Conservation (phyloP, 306 rosid species). For the Dryas alaskensis region DNA sequence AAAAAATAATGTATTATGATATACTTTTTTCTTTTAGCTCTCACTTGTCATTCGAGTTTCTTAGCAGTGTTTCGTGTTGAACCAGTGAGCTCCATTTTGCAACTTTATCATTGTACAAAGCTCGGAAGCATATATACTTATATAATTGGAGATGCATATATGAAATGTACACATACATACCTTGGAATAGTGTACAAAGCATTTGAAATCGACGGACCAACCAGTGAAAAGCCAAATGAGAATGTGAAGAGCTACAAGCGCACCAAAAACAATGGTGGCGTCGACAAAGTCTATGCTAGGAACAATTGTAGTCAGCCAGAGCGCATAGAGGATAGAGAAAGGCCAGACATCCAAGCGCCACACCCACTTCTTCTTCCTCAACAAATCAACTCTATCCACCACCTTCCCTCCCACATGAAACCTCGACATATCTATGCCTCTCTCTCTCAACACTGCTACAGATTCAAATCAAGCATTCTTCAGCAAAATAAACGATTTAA, state of each 20-base stretch:
- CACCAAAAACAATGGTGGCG: constrained; percentile 68
- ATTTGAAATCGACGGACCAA: constrained; percentile 95
- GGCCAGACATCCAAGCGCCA: constrained; percentile 91
- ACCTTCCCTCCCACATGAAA: constrained; percentile 91
- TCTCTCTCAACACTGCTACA: constrained; percentile 7
- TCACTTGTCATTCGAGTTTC: no score
- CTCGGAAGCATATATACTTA: neutral
- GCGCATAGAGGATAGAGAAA: constrained; percentile 50
- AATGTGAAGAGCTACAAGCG: constrained; percentile 60
- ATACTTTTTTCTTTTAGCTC: no score
- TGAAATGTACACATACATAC: constrained; percentile 23
- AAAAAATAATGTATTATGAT: no score
- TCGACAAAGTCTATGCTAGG: constrained; percentile 77
- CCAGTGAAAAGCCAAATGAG: constrained; percentile 79
- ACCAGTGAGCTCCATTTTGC: neutral
- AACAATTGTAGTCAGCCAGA: constrained; percentile 53
- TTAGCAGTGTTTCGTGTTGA: no score
- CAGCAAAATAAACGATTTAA: constrained; percentile 6
- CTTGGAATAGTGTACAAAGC: constrained; percentile 70
- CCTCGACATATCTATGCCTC: constrained; percentile 49
- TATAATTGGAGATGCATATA: neutral
- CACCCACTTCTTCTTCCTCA: constrained; percentile 59
- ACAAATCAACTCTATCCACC: constrained; percentile 74
- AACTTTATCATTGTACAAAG: neutral
- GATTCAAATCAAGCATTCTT: constrained; percentile 22